Percentiles rank a stretch among this genome's conserved stretches.
These are phyloP conservation scores for Citrus reticulata DNA, from an alignment of 345 rosid genomes.

Conservation along the genomic window DNA sequence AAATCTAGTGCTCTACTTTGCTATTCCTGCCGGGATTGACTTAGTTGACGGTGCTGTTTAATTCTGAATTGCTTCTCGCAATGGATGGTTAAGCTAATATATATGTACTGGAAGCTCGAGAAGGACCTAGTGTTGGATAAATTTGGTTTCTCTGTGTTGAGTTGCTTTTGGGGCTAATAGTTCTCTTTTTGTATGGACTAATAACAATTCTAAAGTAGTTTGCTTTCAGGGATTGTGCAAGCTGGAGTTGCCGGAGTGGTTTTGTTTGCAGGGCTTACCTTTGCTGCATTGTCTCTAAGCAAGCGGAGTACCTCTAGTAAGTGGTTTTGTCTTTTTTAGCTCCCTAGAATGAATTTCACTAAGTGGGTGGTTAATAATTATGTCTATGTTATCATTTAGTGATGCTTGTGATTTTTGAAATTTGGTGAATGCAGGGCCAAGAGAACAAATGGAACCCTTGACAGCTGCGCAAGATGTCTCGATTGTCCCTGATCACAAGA, in stretches of 20 bases:
- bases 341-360: not conserved
- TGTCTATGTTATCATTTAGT: not conserved
- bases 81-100: not conserved
- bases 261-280: constrained; percentile 52
- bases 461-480: constrained; percentile 54
- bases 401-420: not conserved
- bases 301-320: constrained; percentile 58
- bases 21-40: not conserved
- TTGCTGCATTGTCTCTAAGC: constrained; percentile 56
- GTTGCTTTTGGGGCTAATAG: not conserved
- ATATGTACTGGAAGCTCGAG: not conserved
- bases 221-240: constrained; percentile 76
- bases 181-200: constrained; percentile 38
- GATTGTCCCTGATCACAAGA: constrained; percentile 35
- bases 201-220: constrained; percentile 68
- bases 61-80: not conserved
- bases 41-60: not conserved
- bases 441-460: constrained; percentile 67
- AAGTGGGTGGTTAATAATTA: not conserved
- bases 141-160: not conserved
- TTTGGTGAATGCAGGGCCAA: constrained; percentile 41
- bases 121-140: not conserved
- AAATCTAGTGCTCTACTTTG: not conserved
- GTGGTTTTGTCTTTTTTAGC: constrained; percentile 19
- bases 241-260: constrained; percentile 72